Base-by-base conservation (phyloP, 2,329 filamentous ascomycete species). In the Xylaria polymorpha region DNA sequence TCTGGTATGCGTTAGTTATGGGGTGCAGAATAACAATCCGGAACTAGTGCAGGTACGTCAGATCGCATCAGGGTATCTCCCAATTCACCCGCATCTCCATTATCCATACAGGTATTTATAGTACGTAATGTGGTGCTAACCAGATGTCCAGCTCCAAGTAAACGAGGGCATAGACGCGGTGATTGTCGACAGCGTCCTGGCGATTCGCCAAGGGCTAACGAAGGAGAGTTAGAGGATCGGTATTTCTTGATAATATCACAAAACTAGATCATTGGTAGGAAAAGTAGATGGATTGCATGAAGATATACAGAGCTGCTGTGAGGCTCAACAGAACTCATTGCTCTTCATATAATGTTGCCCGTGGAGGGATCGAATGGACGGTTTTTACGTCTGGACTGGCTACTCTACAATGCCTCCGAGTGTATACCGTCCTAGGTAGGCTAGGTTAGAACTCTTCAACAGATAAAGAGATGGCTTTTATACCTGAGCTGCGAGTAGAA, bases 131-230 rank as follows among this genome's bases (percentile, higher is more conserved):
- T 43, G 18, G 48, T 58, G 51, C 64, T 61, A 37, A 71, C 65
- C 3, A 51, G 32, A 63, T 48, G 18, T 61, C n/a, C 72, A 94
- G 90, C 84, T 91, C 71, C 96, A 99, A 90, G 93, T 97, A 10
- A 92, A 93, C 64, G 93, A 98, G 81, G 95, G 96, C 57, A 98
- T 99, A 70, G 96, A 99, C 78, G 96, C 96, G 1, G 95, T 99
- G 63, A 99, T 99, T 77, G 96, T 98, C 15, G 96, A 99, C 79
- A 96, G 90, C 71, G 95, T 99, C 3, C 87, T 98, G 37, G 93
- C 93, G 48, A 98, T 99, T 74, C 90, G 95, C 56, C 94, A 97
- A 81, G 95, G 94, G 0, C 86, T 99, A 70, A 96, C 93, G 0
- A 82, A 77, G 41, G 77, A 76, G 44, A 68, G 60, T 25, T 72